phyloP scores from a whole-genome alignment of 2,329 filamentous ascomycete species.

The Ophiostoma pallidulum region DNA sequence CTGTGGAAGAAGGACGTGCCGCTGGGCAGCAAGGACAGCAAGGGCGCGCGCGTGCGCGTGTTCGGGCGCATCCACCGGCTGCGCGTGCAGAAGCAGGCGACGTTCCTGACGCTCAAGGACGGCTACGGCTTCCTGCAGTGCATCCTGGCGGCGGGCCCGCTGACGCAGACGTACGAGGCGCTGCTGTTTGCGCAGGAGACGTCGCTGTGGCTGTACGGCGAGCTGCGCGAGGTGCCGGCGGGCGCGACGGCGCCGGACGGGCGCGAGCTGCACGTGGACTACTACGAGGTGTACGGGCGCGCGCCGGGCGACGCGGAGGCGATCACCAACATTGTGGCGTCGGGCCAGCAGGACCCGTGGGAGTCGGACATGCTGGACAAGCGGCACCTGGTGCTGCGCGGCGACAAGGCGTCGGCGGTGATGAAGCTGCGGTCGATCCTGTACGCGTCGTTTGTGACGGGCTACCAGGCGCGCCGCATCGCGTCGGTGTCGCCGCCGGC shows the following conservation, averaged over 20 bases:
- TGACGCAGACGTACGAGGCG: conserved; percentile 88
- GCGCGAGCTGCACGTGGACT: conserved; percentile 86
- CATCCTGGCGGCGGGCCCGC: conserved; percentile 62
- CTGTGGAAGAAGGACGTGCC: conserved; percentile 34
- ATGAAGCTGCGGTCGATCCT: conserved; percentile 79
- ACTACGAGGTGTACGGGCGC: conserved; percentile 59
- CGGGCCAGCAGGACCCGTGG: conserved; percentile 52
- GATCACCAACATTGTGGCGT: conserved; percentile 66
- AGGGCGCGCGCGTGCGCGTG: conserved; percentile 68
- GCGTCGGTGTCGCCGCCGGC: conserved; percentile 82
- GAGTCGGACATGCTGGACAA: conserved; percentile 45
- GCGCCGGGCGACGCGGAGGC: conserved; percentile 83
- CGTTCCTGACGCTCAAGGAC: conserved; percentile 79
- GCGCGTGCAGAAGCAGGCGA: conserved; percentile 71
- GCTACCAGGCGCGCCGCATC: conserved; percentile 67
- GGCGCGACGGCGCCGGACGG: conserved; percentile 71
- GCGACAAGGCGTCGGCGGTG: conserved; percentile 72
- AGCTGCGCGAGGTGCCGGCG: conserved; percentile 71
- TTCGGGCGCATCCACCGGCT: conserved; percentile 75
- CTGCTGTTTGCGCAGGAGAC: conserved; percentile 78
- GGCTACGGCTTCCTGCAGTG: conserved; percentile 82
- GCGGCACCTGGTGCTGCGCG: conserved; percentile 76
- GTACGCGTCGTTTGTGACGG: conserved; percentile 68
- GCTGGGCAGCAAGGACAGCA: conserved; percentile 41
- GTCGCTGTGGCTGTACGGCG: conserved; percentile 74